Evolutionary conservation across 108 stramenopile genomes (phyloP).

Genomic region (Nitzschia sp.): DNA sequence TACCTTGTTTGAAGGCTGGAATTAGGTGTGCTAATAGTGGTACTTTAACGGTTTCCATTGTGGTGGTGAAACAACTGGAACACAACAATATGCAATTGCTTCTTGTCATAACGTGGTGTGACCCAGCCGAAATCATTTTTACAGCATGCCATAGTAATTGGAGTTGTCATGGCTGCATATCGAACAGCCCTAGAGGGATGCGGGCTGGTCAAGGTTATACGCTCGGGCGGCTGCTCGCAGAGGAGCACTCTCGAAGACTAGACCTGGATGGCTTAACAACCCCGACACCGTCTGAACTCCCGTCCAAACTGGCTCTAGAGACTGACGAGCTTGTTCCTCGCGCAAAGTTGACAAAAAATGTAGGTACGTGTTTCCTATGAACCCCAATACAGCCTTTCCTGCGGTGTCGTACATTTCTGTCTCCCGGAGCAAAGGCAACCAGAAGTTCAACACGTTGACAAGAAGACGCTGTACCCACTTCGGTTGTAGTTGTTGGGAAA

Average conservation of each 20-base stretch:
- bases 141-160: too few relatives aligned
- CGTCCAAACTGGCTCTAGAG: conserved; percentile 40
- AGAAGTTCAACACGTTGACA: conserved; percentile 49
- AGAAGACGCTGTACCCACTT: conserved; percentile 43
- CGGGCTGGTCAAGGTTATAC: conserved; percentile 19
- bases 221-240: conserved; percentile 55
- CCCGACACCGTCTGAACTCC: conserved; percentile 31
- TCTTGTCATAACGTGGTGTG: too few relatives aligned
- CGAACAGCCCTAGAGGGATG: neutral
- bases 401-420: conserved; percentile 15
- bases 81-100: too few relatives aligned
- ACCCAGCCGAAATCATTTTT: too few relatives aligned
- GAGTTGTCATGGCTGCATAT: too few relatives aligned
- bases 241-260: conserved; percentile 55
- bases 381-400: conserved; percentile 36
- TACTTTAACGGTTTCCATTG: too few relatives aligned
- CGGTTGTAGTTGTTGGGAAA: conserved; percentile 38
- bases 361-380: conserved; percentile 42
- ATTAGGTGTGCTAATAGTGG: too few relatives aligned
- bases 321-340: conserved; percentile 5
- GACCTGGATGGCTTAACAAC: conserved; percentile 50
- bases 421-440: conserved; percentile 48
- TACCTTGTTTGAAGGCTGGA: too few relatives aligned
- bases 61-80: too few relatives aligned
- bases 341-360: conserved; percentile 49